Evolutionary conservation across 1,284 basidiomycete genomes (phyloP).

Genomic region (Tylopilus microsporus): DNA sequence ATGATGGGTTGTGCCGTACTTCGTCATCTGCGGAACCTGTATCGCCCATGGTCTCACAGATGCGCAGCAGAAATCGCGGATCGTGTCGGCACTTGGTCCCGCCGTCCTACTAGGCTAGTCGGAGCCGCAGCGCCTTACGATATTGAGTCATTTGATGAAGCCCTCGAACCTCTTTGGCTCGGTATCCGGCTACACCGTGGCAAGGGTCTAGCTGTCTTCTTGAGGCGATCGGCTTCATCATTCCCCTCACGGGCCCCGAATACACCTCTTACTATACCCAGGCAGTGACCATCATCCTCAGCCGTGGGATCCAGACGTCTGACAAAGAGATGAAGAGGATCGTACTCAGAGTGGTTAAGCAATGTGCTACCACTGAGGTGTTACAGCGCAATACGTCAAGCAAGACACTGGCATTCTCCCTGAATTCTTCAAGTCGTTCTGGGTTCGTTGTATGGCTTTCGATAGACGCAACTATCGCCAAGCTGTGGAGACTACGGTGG

Average conservation of each 20-base stretch:
- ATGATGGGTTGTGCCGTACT: slow-evolving; percentile 99
- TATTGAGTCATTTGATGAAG: slow-evolving; percentile 99
- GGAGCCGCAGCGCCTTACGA: slow-evolving; percentile 98
- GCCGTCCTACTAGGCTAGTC: slow-evolving; percentile 72
- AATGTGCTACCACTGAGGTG: slow-evolving; percentile 98
- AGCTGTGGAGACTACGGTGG: slow-evolving; percentile 28
- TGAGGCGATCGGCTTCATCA: slow-evolving; percentile 99
- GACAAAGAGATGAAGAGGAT: slow-evolving; percentile 99
- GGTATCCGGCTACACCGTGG: slow-evolving; percentile 98
- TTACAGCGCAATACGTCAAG: slow-evolving; percentile 89
- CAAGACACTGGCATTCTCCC: slow-evolving; percentile 83
- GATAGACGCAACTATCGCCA: slow-evolving; percentile 51
- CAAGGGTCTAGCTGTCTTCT: slow-evolving; percentile 95
- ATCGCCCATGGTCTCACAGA: slow-evolving; percentile 95
- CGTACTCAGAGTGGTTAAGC: slow-evolving; percentile 97
- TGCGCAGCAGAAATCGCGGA: slow-evolving; percentile 98
- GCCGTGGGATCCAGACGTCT: slow-evolving; percentile 98
- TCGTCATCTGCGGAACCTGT: slow-evolving; percentile 94
- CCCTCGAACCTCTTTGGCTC: slow-evolving; percentile 96
- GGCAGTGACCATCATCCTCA: slow-evolving; percentile 95
- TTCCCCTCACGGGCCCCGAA: slow-evolving; percentile 99
- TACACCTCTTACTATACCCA: slow-evolving; percentile 98
- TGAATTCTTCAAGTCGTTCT: slow-evolving; percentile 99
- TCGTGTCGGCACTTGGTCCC: slow-evolving; percentile 97
- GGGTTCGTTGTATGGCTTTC: slow-evolving; percentile 96